Evolutionary conservation across 2,329 filamentous ascomycete species (phyloP), one percentile per base, ranked within the genome.

Genomic region (Paraphoma sp.): DNA sequence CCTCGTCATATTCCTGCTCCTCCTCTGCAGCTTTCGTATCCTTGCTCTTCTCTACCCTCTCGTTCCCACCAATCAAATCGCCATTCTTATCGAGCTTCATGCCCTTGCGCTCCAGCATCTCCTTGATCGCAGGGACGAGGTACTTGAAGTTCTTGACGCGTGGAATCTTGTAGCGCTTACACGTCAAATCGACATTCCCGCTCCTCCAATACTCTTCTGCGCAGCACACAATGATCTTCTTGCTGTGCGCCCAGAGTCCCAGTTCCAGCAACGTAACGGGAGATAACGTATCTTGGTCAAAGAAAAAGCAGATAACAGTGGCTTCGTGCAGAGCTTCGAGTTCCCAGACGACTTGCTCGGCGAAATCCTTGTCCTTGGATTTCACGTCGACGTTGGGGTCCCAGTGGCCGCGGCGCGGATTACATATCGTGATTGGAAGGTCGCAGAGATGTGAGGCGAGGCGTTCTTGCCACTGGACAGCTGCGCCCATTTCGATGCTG

Each of bases 121-220:
- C 60, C 53, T 68, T 53, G 8, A 84, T 65, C 4, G 61, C 51
- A 17, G 70, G 65, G n/a, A 64, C 64, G 48, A 87, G 63, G 6
- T 79, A 77, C 4, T 75, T 75, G 23, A 81, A 74, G 2, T 65
- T 78, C 14, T 79, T 74, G 30, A 83, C 71, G 53, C 83, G 68
- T 38, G 78, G 73, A 6, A 87, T 70, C 0, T 71, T 77, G 57
- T 81, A 83, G 51, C 77, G 77, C 55, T 76, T 68, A 57, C 86
- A 88, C 9, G 87, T 80, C 12, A 86, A 75, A 64, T 85, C 77
- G 31, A 90, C 84, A 60, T 89, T 88, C 0, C 85, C 87, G n/a
- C 79, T 79, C 69, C 87, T 87, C 73, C 73, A 80, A 63, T 85
- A 89, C 0, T 78, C 79, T 23, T 78, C 69, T 1, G 80, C 77